Base-by-base conservation (phyloP, 306 rosid genomes). In the Amphicarpaea edgeworthii region DNA sequence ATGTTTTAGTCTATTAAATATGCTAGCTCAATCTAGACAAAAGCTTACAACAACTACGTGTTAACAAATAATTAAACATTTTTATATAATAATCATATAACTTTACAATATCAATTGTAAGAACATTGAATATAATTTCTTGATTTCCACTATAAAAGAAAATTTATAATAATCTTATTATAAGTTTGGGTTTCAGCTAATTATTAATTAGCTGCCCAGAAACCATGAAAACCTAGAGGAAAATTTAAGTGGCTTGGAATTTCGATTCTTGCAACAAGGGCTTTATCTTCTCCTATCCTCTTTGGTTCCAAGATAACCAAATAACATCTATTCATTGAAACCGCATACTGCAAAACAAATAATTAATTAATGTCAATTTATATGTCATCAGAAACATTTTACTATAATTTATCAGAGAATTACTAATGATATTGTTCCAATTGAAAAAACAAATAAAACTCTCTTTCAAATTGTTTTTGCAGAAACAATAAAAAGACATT, bases 141-240 rank as follows among this genome's bases (percentile, higher is more conserved):
- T 34, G 6, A 32, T 15, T 30, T 69, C 11, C 26, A 43, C 47
- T 4, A 11, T 34, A 12, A 42, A 58, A 66, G 68, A 53, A 72
- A 46, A 12, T 16, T 47, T 50, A 20, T 45, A n/a, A 12, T 47
- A 49, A 63, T 42, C 64, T 41, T n/a, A n/a, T n/a, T n/a, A n/a
- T n/a, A 69, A 62, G n/a, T 51, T 60, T 49, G 54, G 15, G 19
- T 61, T 61, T 83, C 76, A 42, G 12, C 54, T 66, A 42, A 76
- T 20, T 12, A 58, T 38, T 66, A 42, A 76, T 20, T 12, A 58
- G 87, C 46, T 5, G 93, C 95, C 98, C 98, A 91, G 9, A 94
- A 87, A 9, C 97, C 97, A 82, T 86, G 96, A 59, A 94, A 94
- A 7, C 96, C 97, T 5, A 94, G 85, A 54, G 97, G 97, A 51